Conservation (phyloP, 1,284 basidiomycete genomes). For the Microbotryum saponariae region DNA sequence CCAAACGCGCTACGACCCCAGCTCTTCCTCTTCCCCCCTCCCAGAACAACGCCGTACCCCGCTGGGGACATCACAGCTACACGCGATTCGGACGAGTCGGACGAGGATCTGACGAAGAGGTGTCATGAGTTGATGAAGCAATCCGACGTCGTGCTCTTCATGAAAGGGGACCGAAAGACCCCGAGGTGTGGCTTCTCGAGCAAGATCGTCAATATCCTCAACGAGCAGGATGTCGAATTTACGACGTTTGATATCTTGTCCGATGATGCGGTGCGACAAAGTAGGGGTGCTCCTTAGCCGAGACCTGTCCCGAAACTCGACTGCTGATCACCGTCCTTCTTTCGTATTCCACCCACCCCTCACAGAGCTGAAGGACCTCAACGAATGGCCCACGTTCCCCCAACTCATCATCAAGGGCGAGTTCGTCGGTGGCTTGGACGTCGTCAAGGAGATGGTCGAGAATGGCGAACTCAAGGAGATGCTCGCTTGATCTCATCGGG, state of each 20-base stretch:
- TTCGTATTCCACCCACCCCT: not conserved
- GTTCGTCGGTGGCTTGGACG: slow-evolving; percentile 58
- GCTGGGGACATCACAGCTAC: slow-evolving; percentile 8
- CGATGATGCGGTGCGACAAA: slow-evolving; percentile 61
- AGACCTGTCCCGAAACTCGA: not conserved
- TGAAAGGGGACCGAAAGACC: slow-evolving; percentile 85
- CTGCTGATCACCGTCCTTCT: not conserved
- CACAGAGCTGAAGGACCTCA: slow-evolving; percentile 52
- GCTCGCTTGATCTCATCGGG: slow-evolving; percentile 37
- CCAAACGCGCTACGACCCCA: slow-evolving; percentile 20
- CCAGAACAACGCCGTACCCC: too few relatives aligned
- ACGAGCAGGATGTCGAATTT: slow-evolving; percentile 57
- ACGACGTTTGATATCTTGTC: slow-evolving; percentile 64
- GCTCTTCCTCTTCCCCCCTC: too few relatives aligned
- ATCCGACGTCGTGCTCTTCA: slow-evolving; percentile 75
- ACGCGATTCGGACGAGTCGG: slow-evolving; percentile 49
- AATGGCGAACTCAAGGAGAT: slow-evolving; percentile 60
- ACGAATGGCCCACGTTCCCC: slow-evolving; percentile 62
- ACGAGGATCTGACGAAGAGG: slow-evolving; percentile 58
- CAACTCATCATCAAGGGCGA: slow-evolving; percentile 61
- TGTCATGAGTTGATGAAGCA: slow-evolving; percentile 59
- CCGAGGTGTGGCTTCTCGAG: slow-evolving; percentile 76
- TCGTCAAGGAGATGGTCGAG: slow-evolving; percentile 44
- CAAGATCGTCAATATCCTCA: slow-evolving; percentile 58
- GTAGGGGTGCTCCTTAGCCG: slow-evolving; percentile 24